Base-by-base conservation (phyloP, 495 filamentous ascomycete species). In the Xylaria castorea region DNA sequence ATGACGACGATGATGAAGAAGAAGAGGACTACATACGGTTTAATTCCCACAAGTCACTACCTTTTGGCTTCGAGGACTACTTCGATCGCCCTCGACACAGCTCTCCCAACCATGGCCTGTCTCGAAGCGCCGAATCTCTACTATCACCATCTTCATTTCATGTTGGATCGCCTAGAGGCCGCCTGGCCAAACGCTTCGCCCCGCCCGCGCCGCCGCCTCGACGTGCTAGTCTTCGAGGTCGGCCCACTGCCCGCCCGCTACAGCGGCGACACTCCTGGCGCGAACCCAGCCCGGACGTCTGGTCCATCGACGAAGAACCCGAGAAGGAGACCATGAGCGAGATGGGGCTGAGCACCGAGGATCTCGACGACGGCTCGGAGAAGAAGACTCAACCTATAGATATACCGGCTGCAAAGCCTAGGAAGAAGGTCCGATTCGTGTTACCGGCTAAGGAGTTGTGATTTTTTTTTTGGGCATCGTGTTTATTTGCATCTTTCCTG, bases 201-300 rank as follows among this genome's bases (percentile, higher is more conserved):
- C 75, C 77, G 18, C 75, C 75, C 53, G 71, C 75, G 53, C 75
- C 77, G n/a, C 75, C 75, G 6, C 74, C 75, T 16, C 72, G 74
- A 27, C 63, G 74, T 30, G 20, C 44, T 16, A 57, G 46, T 6
- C 51, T 69, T 6, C 61, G 74, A 42, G 77, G 75, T 38, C 76
- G 80, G 46, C 57, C 76, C 1, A 38, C 75, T 4, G 68, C 27
- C 62, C 74, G 75, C 48, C 72, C 80, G 27, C 71, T 77, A 32
- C 80, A 81, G 60, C 72, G 77, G 5, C 80, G 79, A 3, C 85
- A 85, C 63, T 82, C 81, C 32, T 87, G 85, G 85, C 81, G 85
- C 66, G 83, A 85, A 72, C 85, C 85, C 25, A 87, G 85, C 67
- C 85, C 85, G 20, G 85, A 87, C 64, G 84, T 87, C 2, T 87